Percentiles rank a stretch among this genome's conserved stretches.
phyloP scores from a whole-genome alignment of 495 filamentous ascomycete species.

The Hyphodiscus hymeniophilus region DNA sequence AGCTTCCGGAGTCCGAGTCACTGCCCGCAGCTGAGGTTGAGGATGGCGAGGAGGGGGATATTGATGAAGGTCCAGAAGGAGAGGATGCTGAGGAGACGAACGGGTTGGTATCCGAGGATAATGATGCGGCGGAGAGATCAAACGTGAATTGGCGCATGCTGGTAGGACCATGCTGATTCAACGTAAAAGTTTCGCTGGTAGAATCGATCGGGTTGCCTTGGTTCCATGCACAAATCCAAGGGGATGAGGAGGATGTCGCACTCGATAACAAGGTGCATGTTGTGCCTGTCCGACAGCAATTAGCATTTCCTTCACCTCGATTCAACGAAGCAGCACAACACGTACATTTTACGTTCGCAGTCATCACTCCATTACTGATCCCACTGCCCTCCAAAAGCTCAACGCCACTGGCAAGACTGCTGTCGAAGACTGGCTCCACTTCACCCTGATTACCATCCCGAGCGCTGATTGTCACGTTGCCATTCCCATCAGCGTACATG shows the following conservation, averaged over 20 bases:
- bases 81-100: slow-evolving; percentile 8
- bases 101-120: slow-evolving; percentile 45
- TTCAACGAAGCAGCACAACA: not conserved
- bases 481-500: slow-evolving; percentile 50
- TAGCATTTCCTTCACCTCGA: slow-evolving; percentile 4
- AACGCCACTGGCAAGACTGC: slow-evolving; percentile 30
- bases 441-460: slow-evolving; percentile 44
- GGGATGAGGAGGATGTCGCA: slow-evolving; percentile 31
- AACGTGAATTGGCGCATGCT: slow-evolving; percentile 46
- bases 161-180: slow-evolving; percentile 51
- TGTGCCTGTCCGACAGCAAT: slow-evolving; percentile 30
- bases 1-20: not conserved
- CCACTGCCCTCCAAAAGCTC: slow-evolving; percentile 56
- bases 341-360: slow-evolving; percentile 53
- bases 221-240: slow-evolving; percentile 62
- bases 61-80: not conserved
- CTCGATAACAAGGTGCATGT: slow-evolving; percentile 43
- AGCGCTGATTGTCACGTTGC: slow-evolving; percentile 59
- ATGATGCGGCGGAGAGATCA: slow-evolving; percentile 31
- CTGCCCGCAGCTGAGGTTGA: not conserved
- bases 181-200: slow-evolving; percentile 34
- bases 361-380: slow-evolving; percentile 42
- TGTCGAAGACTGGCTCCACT: slow-evolving; percentile 43
- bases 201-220: slow-evolving; percentile 48
- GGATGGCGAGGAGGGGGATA: not conserved